Evolutionary conservation across 139 green algal genomes (phyloP).

Genomic region (Chlorella sp.): DNA sequence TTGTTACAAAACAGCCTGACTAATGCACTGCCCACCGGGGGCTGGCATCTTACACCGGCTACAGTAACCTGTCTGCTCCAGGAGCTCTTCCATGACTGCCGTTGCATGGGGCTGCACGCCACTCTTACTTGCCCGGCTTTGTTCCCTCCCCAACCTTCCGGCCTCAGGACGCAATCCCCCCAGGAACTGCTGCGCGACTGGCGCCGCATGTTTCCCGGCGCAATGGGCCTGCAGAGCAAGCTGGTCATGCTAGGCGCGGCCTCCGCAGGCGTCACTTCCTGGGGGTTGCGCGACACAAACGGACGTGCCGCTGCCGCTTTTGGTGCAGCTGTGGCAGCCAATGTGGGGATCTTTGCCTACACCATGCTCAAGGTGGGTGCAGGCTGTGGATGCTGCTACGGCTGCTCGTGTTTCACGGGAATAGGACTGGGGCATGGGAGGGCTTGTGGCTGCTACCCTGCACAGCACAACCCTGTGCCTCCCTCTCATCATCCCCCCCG

Average conservation of each 20-base stretch:
- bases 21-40: no score
- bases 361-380: neutral
- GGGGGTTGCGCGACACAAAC: neutral
- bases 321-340: neutral
- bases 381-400: no score
- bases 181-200: constrained; percentile 18
- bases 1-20: no score
- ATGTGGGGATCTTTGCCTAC: neutral
- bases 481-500: no score
- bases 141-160: neutral
- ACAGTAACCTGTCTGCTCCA: no score
- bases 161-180: neutral
- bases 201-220: neutral
- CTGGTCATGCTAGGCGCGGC: neutral
- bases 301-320: neutral
- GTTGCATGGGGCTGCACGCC: neutral
- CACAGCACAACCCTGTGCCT: neutral
- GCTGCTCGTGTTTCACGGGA: no score
- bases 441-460: neutral
- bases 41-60: no score
- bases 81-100: neutral
- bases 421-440: no score
- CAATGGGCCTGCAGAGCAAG: neutral
- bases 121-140: neutral
- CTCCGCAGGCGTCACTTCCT: neutral